phyloP scores from a whole-genome alignment of 768 basidiomycete species.

The Agaricus sinodeliciosus region DNA sequence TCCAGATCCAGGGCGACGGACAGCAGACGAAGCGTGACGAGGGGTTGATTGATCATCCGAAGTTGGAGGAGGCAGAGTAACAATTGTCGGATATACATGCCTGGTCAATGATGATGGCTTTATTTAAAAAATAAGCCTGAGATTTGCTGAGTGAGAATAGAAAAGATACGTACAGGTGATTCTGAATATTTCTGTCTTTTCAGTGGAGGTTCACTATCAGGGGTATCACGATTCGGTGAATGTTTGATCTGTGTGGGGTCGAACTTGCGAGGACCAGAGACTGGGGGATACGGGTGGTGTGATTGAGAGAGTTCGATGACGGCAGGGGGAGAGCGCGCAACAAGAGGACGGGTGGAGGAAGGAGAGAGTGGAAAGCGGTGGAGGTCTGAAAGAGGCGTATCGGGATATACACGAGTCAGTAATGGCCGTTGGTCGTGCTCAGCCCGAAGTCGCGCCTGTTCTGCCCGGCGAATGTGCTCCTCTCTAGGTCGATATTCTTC shows the following conservation, averaged over 20 bases:
- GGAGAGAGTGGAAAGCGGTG: conserved; percentile 6
- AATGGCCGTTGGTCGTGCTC: conserved; percentile 20
- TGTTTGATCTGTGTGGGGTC: conserved; percentile 15
- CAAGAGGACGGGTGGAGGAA: conserved; percentile 8
- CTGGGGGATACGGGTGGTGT: conserved; percentile 8
- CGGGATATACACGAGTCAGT: conserved; percentile 6
- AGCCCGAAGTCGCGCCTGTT: conserved; percentile 16
- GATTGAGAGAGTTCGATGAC: conserved; percentile 15
- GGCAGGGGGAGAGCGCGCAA: conserved; percentile 12
- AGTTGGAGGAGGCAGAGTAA: conserved; percentile 5
- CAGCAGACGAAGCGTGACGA: background rate
- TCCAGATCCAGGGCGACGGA: conserved; percentile 4
- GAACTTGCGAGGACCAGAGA: conserved; percentile 14
- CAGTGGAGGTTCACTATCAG: conserved; percentile 22
- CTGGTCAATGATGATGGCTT: background rate
- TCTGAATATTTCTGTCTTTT: conserved; percentile 41
- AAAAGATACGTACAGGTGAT: conserved; percentile 18
- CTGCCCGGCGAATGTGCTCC: conserved; percentile 11
- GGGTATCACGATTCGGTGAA: conserved; percentile 12
- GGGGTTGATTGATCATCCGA: background rate
- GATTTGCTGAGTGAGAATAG: background rate
- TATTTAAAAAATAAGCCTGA: background rate
- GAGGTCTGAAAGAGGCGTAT: conserved; percentile 3
- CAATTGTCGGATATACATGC: background rate
- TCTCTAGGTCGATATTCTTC: conserved; percentile 14